phyloP scores from a whole-genome alignment of 352 stramenopile species.

The Thraustochytrium sp. region DNA sequence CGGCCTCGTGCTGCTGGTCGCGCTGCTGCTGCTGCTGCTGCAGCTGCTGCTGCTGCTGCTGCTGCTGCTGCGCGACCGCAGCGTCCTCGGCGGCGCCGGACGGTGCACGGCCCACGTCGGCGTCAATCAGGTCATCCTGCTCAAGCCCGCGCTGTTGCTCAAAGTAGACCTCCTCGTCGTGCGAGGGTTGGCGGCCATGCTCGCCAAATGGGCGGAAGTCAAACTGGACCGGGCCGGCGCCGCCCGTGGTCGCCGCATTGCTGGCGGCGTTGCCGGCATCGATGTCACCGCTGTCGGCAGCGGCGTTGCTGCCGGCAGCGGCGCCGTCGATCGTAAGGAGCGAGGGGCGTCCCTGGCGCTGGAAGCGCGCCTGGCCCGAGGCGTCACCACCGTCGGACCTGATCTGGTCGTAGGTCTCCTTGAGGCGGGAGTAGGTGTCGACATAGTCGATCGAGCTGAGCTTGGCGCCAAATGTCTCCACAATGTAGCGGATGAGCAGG shows the following conservation, averaged over 20 bases:
- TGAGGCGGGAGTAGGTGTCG: conserved; percentile 33
- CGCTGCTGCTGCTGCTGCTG: too few relatives aligned
- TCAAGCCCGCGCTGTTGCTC: background rate
- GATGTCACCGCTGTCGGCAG: too few relatives aligned
- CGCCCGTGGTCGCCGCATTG: background rate
- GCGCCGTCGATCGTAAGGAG: background rate
- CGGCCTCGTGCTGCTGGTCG: background rate
- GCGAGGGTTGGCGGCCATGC: background rate
- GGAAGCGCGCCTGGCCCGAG: background rate
- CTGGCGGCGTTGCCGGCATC: too few relatives aligned
- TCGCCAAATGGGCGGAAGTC: conserved; percentile 3
- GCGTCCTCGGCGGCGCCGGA: too few relatives aligned
- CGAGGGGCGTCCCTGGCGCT: background rate
- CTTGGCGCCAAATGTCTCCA: conserved; percentile 34
- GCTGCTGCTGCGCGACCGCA: too few relatives aligned
- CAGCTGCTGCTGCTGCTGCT: too few relatives aligned
- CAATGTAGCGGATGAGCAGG: conserved; percentile 45
- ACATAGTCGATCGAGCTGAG: conserved; percentile 33
- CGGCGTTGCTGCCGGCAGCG: background rate
- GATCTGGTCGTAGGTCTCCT: conserved; percentile 10
- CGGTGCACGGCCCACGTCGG: too few relatives aligned
- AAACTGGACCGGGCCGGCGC: background rate
- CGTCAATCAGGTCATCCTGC: background rate
- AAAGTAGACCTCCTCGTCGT: conserved; percentile 15
- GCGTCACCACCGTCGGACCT: background rate